A percentile compares a stretch with the other conserved stretches of the same genome.
Conservation (phyloP, 179 eudicot genomes). For the Gypsophila paniculata region DNA sequence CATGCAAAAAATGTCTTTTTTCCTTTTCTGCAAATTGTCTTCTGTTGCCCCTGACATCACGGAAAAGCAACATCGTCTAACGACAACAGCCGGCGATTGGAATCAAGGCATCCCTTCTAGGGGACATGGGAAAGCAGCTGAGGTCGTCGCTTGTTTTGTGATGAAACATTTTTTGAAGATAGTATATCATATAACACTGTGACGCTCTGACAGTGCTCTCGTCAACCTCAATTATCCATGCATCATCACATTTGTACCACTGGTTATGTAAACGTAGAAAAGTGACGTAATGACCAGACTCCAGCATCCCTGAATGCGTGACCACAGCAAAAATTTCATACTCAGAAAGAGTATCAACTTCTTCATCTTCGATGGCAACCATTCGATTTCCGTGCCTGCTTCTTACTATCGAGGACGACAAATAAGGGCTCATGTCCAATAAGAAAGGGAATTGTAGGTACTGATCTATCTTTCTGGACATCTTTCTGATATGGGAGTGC, state of each 20-base stretch:
- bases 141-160: constrained; percentile 37
- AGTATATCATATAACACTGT: constrained; percentile 42
- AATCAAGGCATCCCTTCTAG: constrained; percentile 37
- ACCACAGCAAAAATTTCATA: constrained; percentile 63
- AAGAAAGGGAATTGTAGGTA: constrained; percentile 60
- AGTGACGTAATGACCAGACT: constrained; percentile 60
- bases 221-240: constrained; percentile 63
- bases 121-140: constrained; percentile 35
- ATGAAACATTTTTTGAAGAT: constrained; percentile 34
- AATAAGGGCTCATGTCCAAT: constrained; percentile 53
- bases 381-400: constrained; percentile 51
- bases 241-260: constrained; percentile 70
- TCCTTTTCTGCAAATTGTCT: constrained; percentile 9
- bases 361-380: constrained; percentile 43
- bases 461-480: constrained; percentile 48
- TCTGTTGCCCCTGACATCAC: background rate
- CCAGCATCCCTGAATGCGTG: constrained; percentile 57
- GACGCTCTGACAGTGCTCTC: constrained; percentile 47
- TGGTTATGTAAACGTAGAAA: constrained; percentile 45
- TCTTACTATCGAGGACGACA: constrained; percentile 51
- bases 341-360: constrained; percentile 34
- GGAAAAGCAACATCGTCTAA: constrained; percentile 14
- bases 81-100: constrained; percentile 50
- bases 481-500: constrained; percentile 43
- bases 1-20: background rate